Evolutionary conservation across 805 yeast genomes (phyloP).

Genomic region (Candida takata): DNA sequence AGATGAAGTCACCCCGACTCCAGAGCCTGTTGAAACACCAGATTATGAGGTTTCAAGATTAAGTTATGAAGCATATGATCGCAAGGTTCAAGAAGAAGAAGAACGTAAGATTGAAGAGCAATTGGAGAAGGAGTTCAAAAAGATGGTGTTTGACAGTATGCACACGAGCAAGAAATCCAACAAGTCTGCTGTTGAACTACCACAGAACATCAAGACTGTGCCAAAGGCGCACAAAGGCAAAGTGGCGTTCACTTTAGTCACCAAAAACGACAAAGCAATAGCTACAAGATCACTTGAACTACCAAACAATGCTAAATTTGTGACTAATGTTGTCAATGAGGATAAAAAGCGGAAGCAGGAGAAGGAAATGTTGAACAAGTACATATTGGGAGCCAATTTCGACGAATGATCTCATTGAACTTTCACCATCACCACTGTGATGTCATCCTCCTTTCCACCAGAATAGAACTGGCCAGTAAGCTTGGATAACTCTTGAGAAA

Average conservation of each 20-base stretch:
- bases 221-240: conserved; percentile 2
- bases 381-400: conserved; percentile 37
- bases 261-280: conserved; percentile 44
- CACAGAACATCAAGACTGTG: conserved; percentile 10
- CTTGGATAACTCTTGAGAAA: conserved; percentile 68
- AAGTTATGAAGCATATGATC: conserved; percentile 32
- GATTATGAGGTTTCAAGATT: conserved; percentile 25
- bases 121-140: conserved; percentile 50
- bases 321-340: conserved; percentile 42
- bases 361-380: conserved; percentile 48
- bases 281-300: conserved; percentile 38
- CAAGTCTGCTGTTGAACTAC: conserved; percentile 9
- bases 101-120: conserved; percentile 42
- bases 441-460: conserved; percentile 96
- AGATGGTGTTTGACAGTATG: conserved; percentile 45
- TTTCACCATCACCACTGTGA: conserved; percentile 71
- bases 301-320: conserved; percentile 50
- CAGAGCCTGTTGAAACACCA: not conserved
- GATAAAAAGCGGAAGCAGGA: conserved; percentile 45
- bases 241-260: conserved; percentile 46
- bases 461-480: conserved; percentile 60
- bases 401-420: conserved; percentile 18
- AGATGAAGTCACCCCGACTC: conserved; percentile 20
- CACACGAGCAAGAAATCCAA: conserved; percentile 21
- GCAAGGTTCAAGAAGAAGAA: conserved; percentile 31